phyloP scores from a whole-genome alignment of 305 asterid genomes.

The Solanum chacoense region DNA sequence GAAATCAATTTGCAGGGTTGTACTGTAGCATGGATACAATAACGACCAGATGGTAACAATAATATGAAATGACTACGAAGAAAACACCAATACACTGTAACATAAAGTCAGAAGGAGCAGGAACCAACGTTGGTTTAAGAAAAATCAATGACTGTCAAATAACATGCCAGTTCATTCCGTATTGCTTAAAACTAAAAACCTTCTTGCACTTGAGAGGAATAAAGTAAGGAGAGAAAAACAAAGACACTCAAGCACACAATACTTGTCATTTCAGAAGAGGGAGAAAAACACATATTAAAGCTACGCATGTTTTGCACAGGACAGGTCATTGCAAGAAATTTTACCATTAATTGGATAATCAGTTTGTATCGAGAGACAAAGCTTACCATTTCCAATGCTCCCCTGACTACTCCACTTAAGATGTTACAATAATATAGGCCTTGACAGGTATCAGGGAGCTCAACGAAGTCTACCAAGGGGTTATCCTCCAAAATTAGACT shows the following conservation, averaged over 20 bases:
- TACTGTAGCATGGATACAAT: not conserved
- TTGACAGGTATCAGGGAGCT: slow-evolving; percentile 95
- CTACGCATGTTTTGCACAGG: not conserved
- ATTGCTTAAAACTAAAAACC: not conserved
- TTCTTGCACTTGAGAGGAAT: not conserved
- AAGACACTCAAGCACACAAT: not conserved
- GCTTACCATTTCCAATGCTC: slow-evolving; percentile 49
- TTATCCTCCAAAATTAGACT: slow-evolving; percentile 87
- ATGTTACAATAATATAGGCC: slow-evolving; percentile 90
- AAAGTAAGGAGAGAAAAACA: not conserved
- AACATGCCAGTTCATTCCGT: not conserved
- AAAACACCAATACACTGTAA: not conserved
- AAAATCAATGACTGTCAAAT: not conserved
- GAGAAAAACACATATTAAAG: not conserved
- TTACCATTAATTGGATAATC: not conserved
- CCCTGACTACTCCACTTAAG: slow-evolving; percentile 58
- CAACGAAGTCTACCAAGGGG: slow-evolving; percentile 93
- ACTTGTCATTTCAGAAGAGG: not conserved
- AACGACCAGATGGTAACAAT: not conserved
- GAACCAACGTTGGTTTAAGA: not conserved
- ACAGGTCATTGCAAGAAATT: not conserved
- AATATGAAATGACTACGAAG: not conserved
- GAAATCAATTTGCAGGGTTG: not conserved
- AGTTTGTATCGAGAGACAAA: not conserved
- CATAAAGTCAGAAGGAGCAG: not conserved